Evolutionary conservation across 306 rosid species (phyloP).

Genomic region (Castanea mollissima): DNA sequence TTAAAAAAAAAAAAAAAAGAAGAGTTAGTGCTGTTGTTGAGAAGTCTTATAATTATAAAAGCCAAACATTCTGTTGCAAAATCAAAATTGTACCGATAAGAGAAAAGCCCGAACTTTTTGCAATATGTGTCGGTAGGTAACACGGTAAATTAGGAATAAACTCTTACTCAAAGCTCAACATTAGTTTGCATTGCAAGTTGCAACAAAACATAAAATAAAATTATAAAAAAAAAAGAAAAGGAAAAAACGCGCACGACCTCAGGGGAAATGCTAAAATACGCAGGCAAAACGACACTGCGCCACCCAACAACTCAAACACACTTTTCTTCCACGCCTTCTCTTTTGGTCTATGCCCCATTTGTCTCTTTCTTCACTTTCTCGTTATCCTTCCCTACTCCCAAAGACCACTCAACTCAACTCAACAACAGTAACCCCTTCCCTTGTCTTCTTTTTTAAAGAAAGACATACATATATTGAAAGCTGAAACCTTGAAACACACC

Average conservation of each 20-base stretch:
- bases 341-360: constrained; percentile 7
- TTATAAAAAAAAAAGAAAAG: not conserved
- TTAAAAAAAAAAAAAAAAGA: no score
- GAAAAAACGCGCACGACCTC: not conserved
- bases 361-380: constrained; percentile 36
- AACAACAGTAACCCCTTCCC: not conserved
- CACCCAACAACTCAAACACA: constrained; percentile 1
- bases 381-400: constrained; percentile 6
- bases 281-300: constrained; percentile 5
- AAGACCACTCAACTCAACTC: not conserved
- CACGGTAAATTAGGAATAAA: not conserved
- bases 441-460: not conserved
- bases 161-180: no score
- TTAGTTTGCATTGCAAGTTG: no score
- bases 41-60: no score
- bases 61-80: not conserved
- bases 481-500: no score
- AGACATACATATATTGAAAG: no score
- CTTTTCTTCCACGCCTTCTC: constrained; percentile 7
- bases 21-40: no score
- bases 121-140: not conserved
- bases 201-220: no score
- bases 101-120: not conserved
- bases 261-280: not conserved
- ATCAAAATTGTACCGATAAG: not conserved